Base-by-base conservation (phyloP, 2,329 filamentous ascomycete genomes). In the Helminthosporium solani region DNA sequence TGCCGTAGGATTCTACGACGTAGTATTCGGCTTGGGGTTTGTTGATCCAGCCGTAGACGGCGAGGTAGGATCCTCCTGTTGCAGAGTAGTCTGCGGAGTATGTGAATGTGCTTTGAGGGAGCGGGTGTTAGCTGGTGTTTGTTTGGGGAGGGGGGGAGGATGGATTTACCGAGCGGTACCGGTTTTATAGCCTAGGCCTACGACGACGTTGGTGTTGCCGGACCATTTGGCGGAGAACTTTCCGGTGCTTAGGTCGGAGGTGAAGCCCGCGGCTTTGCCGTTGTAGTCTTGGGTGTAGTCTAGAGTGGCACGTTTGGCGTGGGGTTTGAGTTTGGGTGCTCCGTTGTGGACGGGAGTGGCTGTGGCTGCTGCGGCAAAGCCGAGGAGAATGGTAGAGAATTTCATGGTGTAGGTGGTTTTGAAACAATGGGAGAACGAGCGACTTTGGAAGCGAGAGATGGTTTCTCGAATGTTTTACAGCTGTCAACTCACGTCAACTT, bases 11-110 rank as follows among this genome's bases (percentile, higher is more conserved):
- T 50, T 82, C 79, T 50, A 82, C 70, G 47, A 82, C 73, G 65
- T 82, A 82, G 70, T 81, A 81, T 52, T 82, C 79, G 54, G 81
- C 70, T 9, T 80, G 67, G 0, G 77, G 77, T 52, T 71, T 71
- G 12, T 62, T 70, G 3, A 75, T 78, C 78, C 80, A 83, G 25
- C 79, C 79, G 53, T 83, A 82, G 23, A 82, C 61, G 14, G 78
- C 57, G 15, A 65, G 54, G 20, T 61, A 61, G 8, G 53, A 57
- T 12, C 57, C 59, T 0, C 56, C 55, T 33, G 55, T 50, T 42
- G 55, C 47, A n/a, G 47, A 42, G 56, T 66, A 60, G n/a, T 52
- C 52, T n/a, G 56, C 56, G 15, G 47, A 44, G 38, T 59, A 60
- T 39, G 46, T 54, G 38, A 61, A 54, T 12, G 46, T 44, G 11